Evolutionary conservation across 2,329 filamentous ascomycete genomes (phyloP).

Genomic region (Pyrenophora teres): DNA sequence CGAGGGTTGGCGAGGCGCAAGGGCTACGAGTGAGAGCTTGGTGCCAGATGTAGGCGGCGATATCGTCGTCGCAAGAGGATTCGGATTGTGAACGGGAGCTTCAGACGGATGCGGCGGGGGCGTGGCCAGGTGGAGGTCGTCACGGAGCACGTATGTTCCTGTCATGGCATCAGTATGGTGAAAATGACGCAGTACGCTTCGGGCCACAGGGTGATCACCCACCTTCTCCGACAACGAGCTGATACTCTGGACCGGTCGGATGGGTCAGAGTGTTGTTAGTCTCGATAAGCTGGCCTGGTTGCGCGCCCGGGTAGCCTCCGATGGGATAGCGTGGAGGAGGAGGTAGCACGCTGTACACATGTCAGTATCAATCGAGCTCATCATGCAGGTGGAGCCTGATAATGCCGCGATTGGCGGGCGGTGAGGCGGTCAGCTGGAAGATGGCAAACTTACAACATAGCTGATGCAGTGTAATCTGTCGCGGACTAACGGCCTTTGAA

Average conservation of each 20-base stretch:
- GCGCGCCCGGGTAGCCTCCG: constrained; percentile 72
- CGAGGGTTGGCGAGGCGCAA: constrained; percentile 61
- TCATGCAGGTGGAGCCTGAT: constrained; percentile 22
- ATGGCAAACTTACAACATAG: constrained; percentile 45
- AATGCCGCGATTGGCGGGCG: constrained; percentile 33
- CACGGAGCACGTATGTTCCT: constrained; percentile 89
- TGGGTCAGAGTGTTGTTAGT: constrained; percentile 88
- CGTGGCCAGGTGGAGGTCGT: constrained; percentile 89
- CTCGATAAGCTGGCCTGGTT: constrained; percentile 80
- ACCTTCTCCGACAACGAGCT: constrained; percentile 94
- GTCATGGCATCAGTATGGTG: constrained; percentile 28
- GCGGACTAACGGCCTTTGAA: constrained; percentile 24
- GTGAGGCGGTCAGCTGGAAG: constrained; percentile 16
- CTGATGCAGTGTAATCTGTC: constrained; percentile 33
- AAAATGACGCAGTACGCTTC: background rate
- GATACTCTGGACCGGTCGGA: constrained; percentile 80
- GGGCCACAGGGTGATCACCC: constrained; percentile 21
- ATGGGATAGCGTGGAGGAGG: constrained; percentile 86
- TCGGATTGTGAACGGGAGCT: constrained; percentile 82
- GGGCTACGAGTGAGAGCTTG: constrained; percentile 75
- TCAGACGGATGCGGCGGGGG: constrained; percentile 96
- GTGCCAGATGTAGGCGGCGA: constrained; percentile 84
- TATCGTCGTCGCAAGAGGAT: constrained; percentile 84
- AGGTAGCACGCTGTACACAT: constrained; percentile 63
- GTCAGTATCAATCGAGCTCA: constrained; percentile 39